These are phyloP conservation scores for Gracilaria domingensis DNA, from an alignment of 23 red algal species.

Conservation along the genomic window DNA sequence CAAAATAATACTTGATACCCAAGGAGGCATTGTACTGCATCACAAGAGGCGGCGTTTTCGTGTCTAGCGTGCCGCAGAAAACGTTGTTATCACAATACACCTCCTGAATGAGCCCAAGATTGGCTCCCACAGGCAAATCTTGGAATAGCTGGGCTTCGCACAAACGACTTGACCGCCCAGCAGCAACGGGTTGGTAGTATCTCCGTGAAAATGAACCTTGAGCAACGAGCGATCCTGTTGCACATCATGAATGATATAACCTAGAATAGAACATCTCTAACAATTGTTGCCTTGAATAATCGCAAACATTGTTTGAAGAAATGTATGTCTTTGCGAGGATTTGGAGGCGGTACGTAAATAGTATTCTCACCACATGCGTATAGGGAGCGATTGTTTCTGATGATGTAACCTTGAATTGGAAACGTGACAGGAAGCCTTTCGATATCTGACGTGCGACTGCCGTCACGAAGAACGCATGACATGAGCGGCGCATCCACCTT, in stretches of 20 bases:
- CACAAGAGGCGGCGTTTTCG: conserved; percentile 19
- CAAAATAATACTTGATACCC: conserved; percentile 49
- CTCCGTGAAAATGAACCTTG: conserved; percentile 52
- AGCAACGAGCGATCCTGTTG: conserved; percentile 14
- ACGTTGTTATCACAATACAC: conserved; percentile 51
- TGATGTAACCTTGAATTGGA: conserved; percentile 41
- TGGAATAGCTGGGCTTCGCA: conserved; percentile 35
- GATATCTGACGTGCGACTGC: neutral
- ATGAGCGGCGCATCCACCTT: conserved; percentile 25
- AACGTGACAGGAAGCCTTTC: neutral
- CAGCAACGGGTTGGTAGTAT: conserved; percentile 21
- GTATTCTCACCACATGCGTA: conserved; percentile 31
- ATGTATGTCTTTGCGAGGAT: conserved; percentile 2
- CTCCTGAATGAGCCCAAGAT: conserved; percentile 52
- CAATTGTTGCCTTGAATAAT: conserved; percentile 15
- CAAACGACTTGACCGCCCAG: conserved; percentile 18
- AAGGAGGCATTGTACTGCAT: conserved; percentile 38
- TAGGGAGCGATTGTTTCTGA: conserved; percentile 11
- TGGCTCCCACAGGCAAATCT: conserved; percentile 28
- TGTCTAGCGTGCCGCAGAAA: neutral
- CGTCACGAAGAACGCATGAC: conserved; percentile 14
- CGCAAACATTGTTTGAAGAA: conserved; percentile 6
- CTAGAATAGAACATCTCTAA: conserved; percentile 28
- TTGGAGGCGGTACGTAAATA: neutral
- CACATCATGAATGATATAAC: conserved; percentile 31